Base-by-base conservation (phyloP, 2,329 filamentous ascomycete species). In the Neurospora sp. region DNA sequence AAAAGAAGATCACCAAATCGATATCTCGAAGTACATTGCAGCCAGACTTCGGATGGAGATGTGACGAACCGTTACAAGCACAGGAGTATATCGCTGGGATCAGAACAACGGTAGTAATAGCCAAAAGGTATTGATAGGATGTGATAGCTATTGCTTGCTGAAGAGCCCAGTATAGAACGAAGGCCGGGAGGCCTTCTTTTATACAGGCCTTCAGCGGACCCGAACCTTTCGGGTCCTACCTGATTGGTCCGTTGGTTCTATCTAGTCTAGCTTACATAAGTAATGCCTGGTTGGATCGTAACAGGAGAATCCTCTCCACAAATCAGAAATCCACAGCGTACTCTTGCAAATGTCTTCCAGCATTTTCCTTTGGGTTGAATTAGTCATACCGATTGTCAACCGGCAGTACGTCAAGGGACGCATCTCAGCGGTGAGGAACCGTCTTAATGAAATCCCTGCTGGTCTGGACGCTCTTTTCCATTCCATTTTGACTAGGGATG, bases 401-500 rank as follows among this genome's bases (percentile, higher is more conserved):
- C 73, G 74, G 0, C 79, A 80, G 33, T 73, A 76, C 15, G 67
- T 74, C 28, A 28, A 4, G 28, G 28, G 28, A 28, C 0, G 3
- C 3, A 28, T 28, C 28, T 1, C 28, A 28, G 28, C 28, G 3
- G 1, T 28, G 0, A 72, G 37, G 4, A 74, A 74, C 11, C 73
- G 72, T 6, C 77, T 84, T 0, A 8, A 67, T 0, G 74, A 79
- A 0, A 75, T 83, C 0, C 83, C 83, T 0, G 68, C 12, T 1
- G 77, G 77, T 0, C 75, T 89, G 0, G 74, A 79, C 39, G 77
- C 83, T 0, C 73, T 89, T 0, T 88, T 89, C 70, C 78, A 77
- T 2, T 77, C 85, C 15, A 84, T 88, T 0, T 68, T 88, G 2
- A 80, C 70, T 0, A 79, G 84, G 12, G 85, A 89, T 67, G 19